Base-by-base conservation (phyloP, 164 flowering plant species). In the Liriodendron chinense region DNA sequence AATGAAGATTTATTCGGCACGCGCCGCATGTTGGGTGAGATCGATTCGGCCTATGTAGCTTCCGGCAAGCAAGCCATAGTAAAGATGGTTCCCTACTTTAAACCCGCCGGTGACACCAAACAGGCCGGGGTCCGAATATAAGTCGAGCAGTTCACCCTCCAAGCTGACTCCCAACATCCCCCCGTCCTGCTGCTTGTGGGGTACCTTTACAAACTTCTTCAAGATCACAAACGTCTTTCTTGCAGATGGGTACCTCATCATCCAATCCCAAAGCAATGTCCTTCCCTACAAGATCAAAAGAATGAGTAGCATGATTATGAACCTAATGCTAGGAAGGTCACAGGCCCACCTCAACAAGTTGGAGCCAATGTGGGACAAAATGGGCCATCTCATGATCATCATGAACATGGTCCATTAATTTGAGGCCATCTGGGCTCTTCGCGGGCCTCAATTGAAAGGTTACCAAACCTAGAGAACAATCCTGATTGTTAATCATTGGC, bases 141-240 rank as follows among this genome's bases (percentile, higher is more conserved):
- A 84, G 1, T 86, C 89, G 6, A 66, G 25, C 1, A 84, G 85
- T 5, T 83, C 83, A n/a, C 94, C 97, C 16, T 86, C 82, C 86
- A 88, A 68, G 81, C 88, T 92, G 23, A 89, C 91, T 0, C 76
- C 80, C 34, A 91, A 20, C 65, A 80, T 84, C 47, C 94, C 93
- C 0, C 79, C 78, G 34, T 84, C 74, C 14, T 68, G 76, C 49
- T 69, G 74, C 43, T 65, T 1, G 0, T 47, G 22, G 14, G 80
- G 80, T 8, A 66, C 0, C 12, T 72, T 69, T 0, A 53, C n/a
- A 71, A 78, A 74, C 80, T 65, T 86, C 47, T 34, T 7, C 48
- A 85, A 0, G 0, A 85, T 82, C 2, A 72, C 84, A 26, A 73
- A 0, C 0, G 73, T 65, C 71, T 91, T 92, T 16, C 94, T 73